These are phyloP conservation scores for Fraxinus latifolia DNA, from an alignment of 305 asterid species.

Conservation along the genomic window DNA sequence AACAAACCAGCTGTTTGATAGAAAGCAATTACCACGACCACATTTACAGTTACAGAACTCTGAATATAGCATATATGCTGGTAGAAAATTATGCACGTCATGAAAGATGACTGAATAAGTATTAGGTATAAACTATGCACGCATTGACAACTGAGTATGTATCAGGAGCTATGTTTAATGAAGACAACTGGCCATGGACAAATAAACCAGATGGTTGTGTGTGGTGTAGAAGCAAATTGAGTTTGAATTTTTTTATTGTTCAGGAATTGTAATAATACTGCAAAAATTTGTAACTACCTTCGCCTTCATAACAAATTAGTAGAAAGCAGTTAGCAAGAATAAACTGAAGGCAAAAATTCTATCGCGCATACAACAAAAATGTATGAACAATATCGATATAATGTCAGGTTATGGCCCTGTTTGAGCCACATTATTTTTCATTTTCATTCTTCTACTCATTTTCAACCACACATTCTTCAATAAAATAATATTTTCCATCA, in stretches of 20 bases:
- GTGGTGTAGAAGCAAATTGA: neutral
- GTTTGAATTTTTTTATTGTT: neutral
- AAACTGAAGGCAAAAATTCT: neutral
- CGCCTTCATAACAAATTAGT: neutral
- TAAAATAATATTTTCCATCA: too few relatives aligned
- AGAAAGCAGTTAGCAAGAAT: neutral
- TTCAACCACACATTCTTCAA: too few relatives aligned
- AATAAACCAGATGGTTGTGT: neutral
- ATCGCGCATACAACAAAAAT: neutral
- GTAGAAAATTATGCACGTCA: neutral
- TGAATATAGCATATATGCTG: neutral
- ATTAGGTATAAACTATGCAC: conserved; percentile 1
- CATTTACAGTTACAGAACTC: neutral
- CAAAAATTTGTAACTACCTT: neutral
- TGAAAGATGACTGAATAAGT: neutral
- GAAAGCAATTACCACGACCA: neutral
- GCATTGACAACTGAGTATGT: neutral
- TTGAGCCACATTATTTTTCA: too few relatives aligned
- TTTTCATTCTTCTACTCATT: too few relatives aligned
- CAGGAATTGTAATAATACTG: neutral
- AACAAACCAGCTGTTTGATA: neutral
- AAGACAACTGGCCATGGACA: neutral
- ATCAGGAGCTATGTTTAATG: neutral
- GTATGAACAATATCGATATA: neutral
- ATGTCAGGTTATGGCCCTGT: neutral